Evolutionary conservation across 352 stramenopile species (phyloP), one percentile per base, ranked within the genome.

Genomic region (Globisporangium spiculum): DNA sequence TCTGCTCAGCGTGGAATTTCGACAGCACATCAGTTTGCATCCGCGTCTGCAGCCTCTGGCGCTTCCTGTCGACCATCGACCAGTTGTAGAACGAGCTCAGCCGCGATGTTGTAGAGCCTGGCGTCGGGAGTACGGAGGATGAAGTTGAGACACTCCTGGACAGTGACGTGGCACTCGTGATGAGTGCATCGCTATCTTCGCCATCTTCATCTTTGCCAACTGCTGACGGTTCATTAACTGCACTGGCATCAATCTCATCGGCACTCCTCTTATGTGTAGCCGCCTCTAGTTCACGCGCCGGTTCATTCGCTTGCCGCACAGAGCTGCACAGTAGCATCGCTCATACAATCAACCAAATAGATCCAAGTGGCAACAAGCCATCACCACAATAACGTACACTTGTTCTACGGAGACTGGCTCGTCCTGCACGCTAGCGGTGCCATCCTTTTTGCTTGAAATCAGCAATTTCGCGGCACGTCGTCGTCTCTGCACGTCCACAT

Each of bases 401-500:
- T 61, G 18, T 20, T 38, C 14, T 12, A n/a, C 6, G 4, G 32
- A 24, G 18, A 36, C 18, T 36, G 53, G 55, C 27, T 60, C 4
- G 9, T 46, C 55, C 8, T 61, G 55, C 3, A 16, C 30, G 0
- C 14, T 20, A 1, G 54, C 12, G 6, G 10, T 22, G 7, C 12
- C 27, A 24, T n/a, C 5, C 20, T 9, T 14, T 57, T 57, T 66
- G 1, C 22, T 34, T 6, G 32, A 32, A 14, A 62, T 5, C n/a
- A 87, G 78, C 32, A 91, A 61, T 57, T 90, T 91, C 8, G 80
- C 84, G 2, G 80, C 80, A 20, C 81, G 80, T 24, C 83, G 85
- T 24, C 79, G 81, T 76, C 86, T 81, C 85, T 93, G 68, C 4
- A 30, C 2, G 16, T 2, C 1, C 27, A 41, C 48, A 57, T 7